Evolutionary conservation across 179 eudicot species (phyloP).

Genomic region (Silene noctiflora): DNA sequence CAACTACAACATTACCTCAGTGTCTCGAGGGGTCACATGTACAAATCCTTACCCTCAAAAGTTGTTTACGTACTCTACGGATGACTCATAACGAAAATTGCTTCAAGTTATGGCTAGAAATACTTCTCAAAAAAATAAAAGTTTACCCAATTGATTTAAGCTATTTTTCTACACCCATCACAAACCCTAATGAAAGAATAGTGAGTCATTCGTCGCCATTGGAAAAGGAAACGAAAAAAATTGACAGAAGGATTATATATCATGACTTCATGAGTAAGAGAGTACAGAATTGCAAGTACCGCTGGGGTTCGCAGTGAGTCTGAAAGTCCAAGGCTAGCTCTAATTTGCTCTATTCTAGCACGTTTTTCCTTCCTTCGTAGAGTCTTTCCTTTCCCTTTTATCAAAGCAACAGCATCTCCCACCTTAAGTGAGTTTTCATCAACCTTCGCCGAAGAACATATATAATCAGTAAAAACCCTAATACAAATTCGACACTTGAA

Average conservation of each 20-base stretch:
- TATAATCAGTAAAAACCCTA: neutral
- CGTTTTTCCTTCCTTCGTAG: slow-evolving; percentile 94
- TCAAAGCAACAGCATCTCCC: slow-evolving; percentile 87
- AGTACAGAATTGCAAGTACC: slow-evolving; percentile 40
- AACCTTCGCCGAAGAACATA: slow-evolving; percentile 36
- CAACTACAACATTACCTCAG: no score
- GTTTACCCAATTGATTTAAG: no score
- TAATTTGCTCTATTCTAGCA: slow-evolving; percentile 84
- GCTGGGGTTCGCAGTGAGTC: slow-evolving; percentile 82
- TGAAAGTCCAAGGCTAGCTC: slow-evolving; percentile 95
- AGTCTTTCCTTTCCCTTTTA: slow-evolving; percentile 72
- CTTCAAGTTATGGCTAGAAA: no score
- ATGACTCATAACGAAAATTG: no score
- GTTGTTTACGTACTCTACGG: no score
- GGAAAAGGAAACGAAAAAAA: neutral
- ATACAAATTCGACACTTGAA: neutral
- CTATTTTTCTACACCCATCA: no score
- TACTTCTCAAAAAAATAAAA: no score
- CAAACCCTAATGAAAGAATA: no score
- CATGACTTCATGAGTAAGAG: slow-evolving; percentile 1
- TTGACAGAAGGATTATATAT: slow-evolving; percentile 6
- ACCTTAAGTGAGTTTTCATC: slow-evolving; percentile 43
- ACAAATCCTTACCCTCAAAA: no score
- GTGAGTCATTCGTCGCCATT: no score
- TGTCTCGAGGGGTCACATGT: no score